These are phyloP conservation scores for Penicillium sp. DNA, from an alignment of 2,329 filamentous ascomycete species.

Conservation along the genomic window DNA sequence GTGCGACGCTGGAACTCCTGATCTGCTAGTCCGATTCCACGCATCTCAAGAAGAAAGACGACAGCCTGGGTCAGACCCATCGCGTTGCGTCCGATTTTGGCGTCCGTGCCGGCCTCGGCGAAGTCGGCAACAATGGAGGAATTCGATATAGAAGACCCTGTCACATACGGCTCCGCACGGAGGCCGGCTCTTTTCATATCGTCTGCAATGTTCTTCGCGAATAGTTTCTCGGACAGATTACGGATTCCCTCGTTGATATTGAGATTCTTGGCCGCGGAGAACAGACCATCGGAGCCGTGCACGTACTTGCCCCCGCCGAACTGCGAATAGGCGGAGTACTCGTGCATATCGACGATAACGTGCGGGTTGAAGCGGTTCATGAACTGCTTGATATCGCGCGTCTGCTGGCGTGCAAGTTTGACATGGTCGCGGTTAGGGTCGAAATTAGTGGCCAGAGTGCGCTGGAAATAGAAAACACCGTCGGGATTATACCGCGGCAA, in stretches of 20 bases:
- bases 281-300: constrained; percentile 8
- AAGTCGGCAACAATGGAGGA: constrained; percentile 4
- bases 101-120: constrained; percentile 13
- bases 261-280: constrained; percentile 15
- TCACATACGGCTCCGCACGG: constrained; percentile 15
- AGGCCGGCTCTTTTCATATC: constrained; percentile 11
- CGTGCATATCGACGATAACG: constrained; percentile 13
- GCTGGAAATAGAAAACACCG: constrained; percentile 15
- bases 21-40: constrained; percentile 10
- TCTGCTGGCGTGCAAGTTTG: constrained; percentile 14
- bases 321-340: not conserved
- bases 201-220: constrained; percentile 9
- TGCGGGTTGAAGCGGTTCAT: constrained; percentile 10
- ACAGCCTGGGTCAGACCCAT: constrained; percentile 15
- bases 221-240: constrained; percentile 12
- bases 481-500: constrained; percentile 9
- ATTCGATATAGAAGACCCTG: constrained; percentile 5
- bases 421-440: constrained; percentile 17
- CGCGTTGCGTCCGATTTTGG: constrained; percentile 12
- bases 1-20: constrained; percentile 15
- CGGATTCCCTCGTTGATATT: constrained; percentile 14
- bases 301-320: constrained; percentile 10
- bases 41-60: constrained; percentile 12
- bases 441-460: constrained; percentile 7
- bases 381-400: constrained; percentile 11